These are phyloP conservation scores for Avena atlantica DNA, from an alignment of 176 grass and related monocot species.

Conservation along the genomic window DNA sequence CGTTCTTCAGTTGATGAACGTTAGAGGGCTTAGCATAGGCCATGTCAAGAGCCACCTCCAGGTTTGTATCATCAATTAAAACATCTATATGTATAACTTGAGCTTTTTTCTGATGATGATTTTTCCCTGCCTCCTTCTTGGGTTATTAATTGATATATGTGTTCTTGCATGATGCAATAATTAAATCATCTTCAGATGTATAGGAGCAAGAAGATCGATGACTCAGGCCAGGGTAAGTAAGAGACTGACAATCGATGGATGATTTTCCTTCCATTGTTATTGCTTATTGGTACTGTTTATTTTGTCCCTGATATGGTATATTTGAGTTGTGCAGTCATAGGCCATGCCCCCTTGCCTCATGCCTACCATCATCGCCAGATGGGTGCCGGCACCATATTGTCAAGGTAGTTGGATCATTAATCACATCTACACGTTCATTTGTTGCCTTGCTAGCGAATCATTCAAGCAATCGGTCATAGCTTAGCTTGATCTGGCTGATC, in stretches of 20 bases:
- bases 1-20: slow-evolving; percentile 78
- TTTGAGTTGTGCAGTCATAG: slow-evolving; percentile 30
- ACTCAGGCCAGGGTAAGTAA: slow-evolving; percentile 65
- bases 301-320: not conserved
- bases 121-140: not conserved
- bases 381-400: slow-evolving; percentile 27
- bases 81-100: not conserved
- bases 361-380: slow-evolving; percentile 37
- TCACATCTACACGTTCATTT: slow-evolving; percentile 2
- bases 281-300: not conserved
- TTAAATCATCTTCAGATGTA: slow-evolving; percentile 64
- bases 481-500: not conserved
- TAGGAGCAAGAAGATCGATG: slow-evolving; percentile 75
- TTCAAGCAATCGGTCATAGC: not conserved
- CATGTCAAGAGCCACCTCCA: slow-evolving; percentile 91
- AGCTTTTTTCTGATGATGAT: not conserved
- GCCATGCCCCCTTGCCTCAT: slow-evolving; percentile 37
- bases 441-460: not conserved
- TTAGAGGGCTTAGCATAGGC: slow-evolving; percentile 76
- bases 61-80: slow-evolving; percentile 25
- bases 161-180: not conserved
- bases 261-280: not conserved
- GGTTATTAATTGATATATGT: not conserved
- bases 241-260: not conserved
- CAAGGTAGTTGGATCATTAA: slow-evolving; percentile 56